phyloP scores from a whole-genome alignment of 106 monocot genomes.

The Dioscorea alata region DNA sequence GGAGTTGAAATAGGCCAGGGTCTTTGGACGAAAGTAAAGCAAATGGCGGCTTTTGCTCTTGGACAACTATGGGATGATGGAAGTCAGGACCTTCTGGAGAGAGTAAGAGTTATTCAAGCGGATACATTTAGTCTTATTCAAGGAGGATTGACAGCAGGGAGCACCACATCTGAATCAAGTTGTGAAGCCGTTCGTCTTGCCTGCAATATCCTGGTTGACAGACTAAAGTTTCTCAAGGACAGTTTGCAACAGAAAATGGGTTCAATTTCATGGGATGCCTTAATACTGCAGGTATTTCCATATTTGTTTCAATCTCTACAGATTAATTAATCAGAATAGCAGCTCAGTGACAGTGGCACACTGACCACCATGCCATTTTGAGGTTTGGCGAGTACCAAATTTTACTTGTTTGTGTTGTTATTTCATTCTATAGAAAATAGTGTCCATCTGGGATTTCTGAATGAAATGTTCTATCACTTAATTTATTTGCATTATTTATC shows the following conservation, averaged over 20 bases:
- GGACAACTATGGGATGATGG: conserved; percentile 40
- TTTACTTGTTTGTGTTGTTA: too few species aligned
- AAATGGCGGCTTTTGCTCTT: conserved; percentile 70
- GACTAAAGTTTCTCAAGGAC: conserved; percentile 50
- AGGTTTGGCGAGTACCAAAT: too few species aligned
- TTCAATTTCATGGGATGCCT: conserved; percentile 43
- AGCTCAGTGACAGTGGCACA: too few species aligned
- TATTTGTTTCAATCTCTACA: not conserved
- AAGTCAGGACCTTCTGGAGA: conserved; percentile 40
- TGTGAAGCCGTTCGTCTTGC: conserved; percentile 72
- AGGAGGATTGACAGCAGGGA: conserved; percentile 68
- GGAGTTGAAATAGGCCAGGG: conserved; percentile 86
- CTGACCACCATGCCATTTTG: too few species aligned
- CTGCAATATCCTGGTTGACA: conserved; percentile 48
- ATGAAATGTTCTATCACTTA: too few species aligned
- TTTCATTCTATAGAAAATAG: too few species aligned
- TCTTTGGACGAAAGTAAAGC: conserved; percentile 90
- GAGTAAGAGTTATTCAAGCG: conserved; percentile 65
- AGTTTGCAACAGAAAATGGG: conserved; percentile 27
- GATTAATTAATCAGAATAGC: not conserved
- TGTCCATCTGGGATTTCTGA: too few species aligned
- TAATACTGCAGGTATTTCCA: conserved; percentile 67
- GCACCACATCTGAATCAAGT: conserved; percentile 79
- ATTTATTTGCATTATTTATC: too few species aligned
- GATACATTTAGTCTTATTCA: conserved; percentile 78